Conservation (phyloP, 768 basidiomycete species). For the Mrakia hoshinonis region DNA sequence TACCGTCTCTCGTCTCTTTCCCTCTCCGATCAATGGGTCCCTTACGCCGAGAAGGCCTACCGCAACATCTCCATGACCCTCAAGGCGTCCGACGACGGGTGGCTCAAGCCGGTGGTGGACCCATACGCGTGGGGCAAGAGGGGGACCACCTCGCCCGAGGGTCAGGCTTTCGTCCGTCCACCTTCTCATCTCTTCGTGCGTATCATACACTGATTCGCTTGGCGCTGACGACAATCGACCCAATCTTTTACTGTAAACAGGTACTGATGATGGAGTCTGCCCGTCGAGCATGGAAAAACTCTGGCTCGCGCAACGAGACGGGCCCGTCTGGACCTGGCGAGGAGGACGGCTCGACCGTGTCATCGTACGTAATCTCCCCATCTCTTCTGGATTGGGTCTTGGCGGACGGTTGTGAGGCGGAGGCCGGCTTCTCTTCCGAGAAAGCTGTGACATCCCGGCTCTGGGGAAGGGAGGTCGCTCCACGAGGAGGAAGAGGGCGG, state of each 20-base stretch:
- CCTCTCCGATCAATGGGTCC: slow-evolving; percentile 18
- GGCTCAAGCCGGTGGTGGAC: slow-evolving; percentile 51
- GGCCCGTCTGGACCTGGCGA: slow-evolving; percentile 4
- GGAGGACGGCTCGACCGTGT: not conserved
- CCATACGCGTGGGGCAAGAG: slow-evolving; percentile 50
- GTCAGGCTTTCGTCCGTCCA: slow-evolving; percentile 56
- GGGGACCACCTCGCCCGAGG: slow-evolving; percentile 60
- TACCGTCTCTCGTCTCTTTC: slow-evolving; percentile 23
- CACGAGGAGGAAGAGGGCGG: not conserved
- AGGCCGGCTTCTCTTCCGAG: not conserved
- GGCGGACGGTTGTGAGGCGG: too few species aligned
- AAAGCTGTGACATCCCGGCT: not conserved
- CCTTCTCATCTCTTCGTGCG: not conserved
- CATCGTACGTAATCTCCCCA: not conserved
- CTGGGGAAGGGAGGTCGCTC: not conserved
- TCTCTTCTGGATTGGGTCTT: not conserved
- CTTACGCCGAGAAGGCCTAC: slow-evolving; percentile 25
- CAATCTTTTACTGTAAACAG: not conserved
- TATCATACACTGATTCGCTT: not conserved
- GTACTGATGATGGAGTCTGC: slow-evolving; percentile 63
- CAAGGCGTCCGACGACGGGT: not conserved
- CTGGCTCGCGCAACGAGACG: slow-evolving; percentile 15
- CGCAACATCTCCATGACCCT: slow-evolving; percentile 12
- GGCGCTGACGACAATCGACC: not conserved
- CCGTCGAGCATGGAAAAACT: slow-evolving; percentile 59